Percentiles rank a stretch among this genome's conserved stretches.
Evolutionary conservation across 805 yeast genomes (phyloP).

Genomic region (Yamadazyma phyllophila): DNA sequence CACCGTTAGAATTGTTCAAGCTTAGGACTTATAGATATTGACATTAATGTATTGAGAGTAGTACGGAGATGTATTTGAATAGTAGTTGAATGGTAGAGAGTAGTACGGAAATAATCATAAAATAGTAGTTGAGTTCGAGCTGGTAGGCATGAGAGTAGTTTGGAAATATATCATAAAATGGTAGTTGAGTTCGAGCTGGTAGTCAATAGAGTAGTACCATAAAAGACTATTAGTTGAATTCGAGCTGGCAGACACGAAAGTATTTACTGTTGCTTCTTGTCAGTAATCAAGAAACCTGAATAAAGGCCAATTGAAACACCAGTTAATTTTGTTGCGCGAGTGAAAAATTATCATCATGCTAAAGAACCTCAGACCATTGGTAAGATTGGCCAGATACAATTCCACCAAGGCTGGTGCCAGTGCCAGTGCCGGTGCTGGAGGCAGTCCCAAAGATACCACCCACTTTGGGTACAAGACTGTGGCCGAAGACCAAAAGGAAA

Average conservation of each 20-base stretch:
- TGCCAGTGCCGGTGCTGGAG: too few relatives aligned
- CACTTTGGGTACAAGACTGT: conserved; percentile 93
- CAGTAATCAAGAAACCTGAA: too few relatives aligned
- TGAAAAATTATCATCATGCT: background rate
- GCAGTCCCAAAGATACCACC: conserved; percentile 50
- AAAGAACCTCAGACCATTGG: conserved; percentile 2
- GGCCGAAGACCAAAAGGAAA: conserved; percentile 74
- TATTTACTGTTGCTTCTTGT: too few relatives aligned
- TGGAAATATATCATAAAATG: too few relatives aligned
- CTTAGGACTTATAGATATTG: conserved; percentile 35
- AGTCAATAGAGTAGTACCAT: too few relatives aligned
- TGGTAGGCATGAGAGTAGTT: too few relatives aligned
- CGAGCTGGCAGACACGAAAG: too few relatives aligned
- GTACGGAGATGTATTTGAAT: background rate
- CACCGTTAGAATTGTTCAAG: conserved; percentile 89
- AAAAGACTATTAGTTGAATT: too few relatives aligned
- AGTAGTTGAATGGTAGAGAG: background rate
- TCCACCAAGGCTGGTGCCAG: conserved; percentile 1
- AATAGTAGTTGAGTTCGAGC: too few relatives aligned
- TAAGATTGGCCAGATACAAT: conserved; percentile 2
- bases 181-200: too few relatives aligned
- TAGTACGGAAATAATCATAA: too few relatives aligned
- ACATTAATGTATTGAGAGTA: background rate
- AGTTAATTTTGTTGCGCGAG: background rate
- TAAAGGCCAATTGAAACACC: too few relatives aligned